Base-by-base conservation (phyloP, 306 rosid genomes). In the Quillaja saponaria region DNA sequence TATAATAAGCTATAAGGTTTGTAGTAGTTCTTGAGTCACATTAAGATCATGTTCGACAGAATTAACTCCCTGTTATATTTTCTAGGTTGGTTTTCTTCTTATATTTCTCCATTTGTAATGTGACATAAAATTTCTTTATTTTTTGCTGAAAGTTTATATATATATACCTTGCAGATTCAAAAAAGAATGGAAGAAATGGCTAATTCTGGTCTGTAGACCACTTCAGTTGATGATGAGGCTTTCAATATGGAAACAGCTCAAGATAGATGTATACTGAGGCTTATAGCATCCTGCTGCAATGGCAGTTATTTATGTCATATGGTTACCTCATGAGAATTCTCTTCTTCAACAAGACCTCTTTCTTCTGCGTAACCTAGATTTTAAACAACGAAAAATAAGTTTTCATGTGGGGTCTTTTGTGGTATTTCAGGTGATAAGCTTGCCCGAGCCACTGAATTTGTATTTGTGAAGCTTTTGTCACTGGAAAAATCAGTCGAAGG, bases 231-330 rank as follows among this genome's bases (percentile, higher is more conserved):
- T 54, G 99, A 92, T 15, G 95, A 84, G 61, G 84, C 90, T 67
- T 92, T 92, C 71, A 78, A 77, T 73, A 44, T 76, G 16, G 99
- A 92, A 85, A 85, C 95, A 35, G 94, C 95, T 41, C 99, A 92
- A 83, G 99, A 92, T 78, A 85, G 84, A 75, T 89, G 96, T 81
- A 87, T 89, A 46, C 74, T 92, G 69, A 81, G 88, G 85, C 95
- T 92, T 42, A 92, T 89, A 58, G 99, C 85, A 21, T 86, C 99
- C 41, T 92, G 99, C 85, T 89, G 99, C 76, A 81, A 85, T 49
- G 89, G 99, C 84, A 73, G 55, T 39, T 39, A 39, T 38, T 17
- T 31, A 19, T 33, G 9, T 10, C 19, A 13, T 16, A 16, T 16
- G 60, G 12, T 55, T 34, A 38, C 64, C 6, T 13, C 9, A 18